phyloP scores from a whole-genome alignment of 768 basidiomycete genomes.

The Suillus ampliporus region DNA sequence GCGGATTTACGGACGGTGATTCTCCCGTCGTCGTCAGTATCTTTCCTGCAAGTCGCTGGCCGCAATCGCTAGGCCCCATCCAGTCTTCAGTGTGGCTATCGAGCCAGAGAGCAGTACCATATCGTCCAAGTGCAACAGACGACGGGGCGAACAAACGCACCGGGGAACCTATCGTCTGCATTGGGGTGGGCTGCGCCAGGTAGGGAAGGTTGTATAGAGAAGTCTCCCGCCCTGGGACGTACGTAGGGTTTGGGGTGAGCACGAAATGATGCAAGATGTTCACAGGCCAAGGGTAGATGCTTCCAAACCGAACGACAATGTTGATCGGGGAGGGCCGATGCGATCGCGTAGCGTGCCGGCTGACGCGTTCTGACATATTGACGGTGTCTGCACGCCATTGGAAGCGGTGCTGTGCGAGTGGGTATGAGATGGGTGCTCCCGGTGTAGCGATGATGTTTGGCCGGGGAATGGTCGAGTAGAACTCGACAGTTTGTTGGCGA shows the following conservation, averaged over 20 bases:
- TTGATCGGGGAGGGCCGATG: conserved; percentile 44
- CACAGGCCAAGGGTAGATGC: conserved; percentile 68
- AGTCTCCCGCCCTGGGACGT: conserved; percentile 24
- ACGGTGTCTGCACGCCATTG: conserved; percentile 64
- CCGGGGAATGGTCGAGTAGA: conserved; percentile 45
- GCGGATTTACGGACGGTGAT: not conserved
- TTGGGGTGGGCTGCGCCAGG: conserved; percentile 38
- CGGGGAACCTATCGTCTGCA: conserved; percentile 56
- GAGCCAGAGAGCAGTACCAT: conserved; percentile 70
- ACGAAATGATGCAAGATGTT: conserved; percentile 70
- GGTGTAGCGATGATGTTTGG: conserved; percentile 21
- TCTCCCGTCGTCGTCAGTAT: conserved; percentile 15
- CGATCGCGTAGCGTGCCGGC: conserved; percentile 21
- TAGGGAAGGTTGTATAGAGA: conserved; percentile 51
- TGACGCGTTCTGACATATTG: conserved; percentile 42
- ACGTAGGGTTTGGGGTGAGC: conserved; percentile 51
- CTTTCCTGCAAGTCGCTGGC: conserved; percentile 65
- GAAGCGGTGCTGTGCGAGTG: conserved; percentile 53
- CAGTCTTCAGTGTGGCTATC: conserved; percentile 65
- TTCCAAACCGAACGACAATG: conserved; percentile 64
- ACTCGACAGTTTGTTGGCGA: conserved; percentile 46
- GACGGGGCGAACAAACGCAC: conserved; percentile 61
- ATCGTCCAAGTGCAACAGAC: conserved; percentile 57
- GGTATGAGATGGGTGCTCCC: conserved; percentile 40
- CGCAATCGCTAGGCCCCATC: conserved; percentile 48